Conservation (phyloP, 768 basidiomycete species). For the Leccinellum rugosiceps region DNA sequence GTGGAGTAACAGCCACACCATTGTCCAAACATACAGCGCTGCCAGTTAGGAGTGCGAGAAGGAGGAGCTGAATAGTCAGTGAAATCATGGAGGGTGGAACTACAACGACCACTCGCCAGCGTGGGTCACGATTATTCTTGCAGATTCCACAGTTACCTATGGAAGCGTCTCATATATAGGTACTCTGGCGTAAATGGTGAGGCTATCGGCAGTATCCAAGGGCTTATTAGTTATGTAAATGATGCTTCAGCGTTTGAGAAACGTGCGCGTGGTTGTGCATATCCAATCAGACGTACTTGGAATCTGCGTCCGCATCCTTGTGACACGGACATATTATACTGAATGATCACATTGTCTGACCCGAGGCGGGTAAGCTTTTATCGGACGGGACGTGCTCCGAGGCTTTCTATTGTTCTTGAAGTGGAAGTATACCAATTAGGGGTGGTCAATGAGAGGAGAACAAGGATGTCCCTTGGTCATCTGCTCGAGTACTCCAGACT, state of each 20-base stretch:
- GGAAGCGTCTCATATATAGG: not conserved
- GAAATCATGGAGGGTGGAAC: not conserved
- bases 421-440: too few species aligned
- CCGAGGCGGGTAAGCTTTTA: not conserved
- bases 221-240: not conserved
- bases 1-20: slow-evolving; percentile 10
- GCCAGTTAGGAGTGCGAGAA: not conserved
- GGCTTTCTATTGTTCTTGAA: too few species aligned
- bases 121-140: not conserved
- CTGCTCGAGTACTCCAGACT: too few species aligned
- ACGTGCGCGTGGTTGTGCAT: not conserved
- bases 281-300: not conserved
- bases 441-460: too few species aligned
- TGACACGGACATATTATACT: not conserved
- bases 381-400: not conserved
- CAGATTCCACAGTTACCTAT: not conserved
- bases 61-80: not conserved
- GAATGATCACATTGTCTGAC: not conserved
- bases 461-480: too few species aligned
- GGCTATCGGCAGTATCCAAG: not conserved
- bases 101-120: not conserved
- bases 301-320: not conserved
- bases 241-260: not conserved
- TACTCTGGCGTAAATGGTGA: not conserved
- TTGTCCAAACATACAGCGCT: slow-evolving; percentile 1